A percentile compares a stretch with the other conserved stretches of the same genome.
These are phyloP conservation scores for Populus nigra DNA, from an alignment of 345 rosid genomes.

Conservation along the genomic window DNA sequence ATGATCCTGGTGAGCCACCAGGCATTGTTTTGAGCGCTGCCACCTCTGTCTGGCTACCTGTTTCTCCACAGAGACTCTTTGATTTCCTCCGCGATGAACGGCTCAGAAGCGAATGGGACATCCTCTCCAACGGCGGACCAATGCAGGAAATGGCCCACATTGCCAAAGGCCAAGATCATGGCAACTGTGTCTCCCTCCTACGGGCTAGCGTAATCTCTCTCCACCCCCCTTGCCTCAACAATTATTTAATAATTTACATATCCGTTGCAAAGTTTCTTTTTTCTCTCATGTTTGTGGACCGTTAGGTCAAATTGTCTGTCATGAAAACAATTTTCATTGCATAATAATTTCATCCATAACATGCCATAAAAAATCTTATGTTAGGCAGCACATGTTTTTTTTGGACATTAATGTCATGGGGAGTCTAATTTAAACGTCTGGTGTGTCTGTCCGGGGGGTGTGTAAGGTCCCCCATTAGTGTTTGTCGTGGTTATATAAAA, in stretches of 20 bases:
- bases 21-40: constrained; percentile 87
- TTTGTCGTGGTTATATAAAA: constrained; percentile 32
- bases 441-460: constrained; percentile 21
- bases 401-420: not conserved
- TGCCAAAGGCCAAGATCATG: constrained; percentile 90
- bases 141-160: constrained; percentile 97
- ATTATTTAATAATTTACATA: not conserved
- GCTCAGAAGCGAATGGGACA: constrained; percentile 92
- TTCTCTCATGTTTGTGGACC: not conserved
- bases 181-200: constrained; percentile 93
- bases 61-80: constrained; percentile 67
- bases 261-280: not conserved
- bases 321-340: not conserved
- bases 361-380: no score
- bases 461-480: constrained; percentile 19
- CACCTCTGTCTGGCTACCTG: constrained; percentile 91
- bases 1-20: constrained; percentile 94
- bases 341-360: no score
- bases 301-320: not conserved
- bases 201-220: constrained; percentile 52
- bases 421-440: not conserved
- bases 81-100: constrained; percentile 82
- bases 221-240: not conserved
- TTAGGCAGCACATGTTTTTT: not conserved
- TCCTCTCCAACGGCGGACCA: constrained; percentile 92